These are phyloP conservation scores for Penicillium sp. DNA, from an alignment of 2,329 filamentous ascomycete species.

Conservation along the genomic window DNA sequence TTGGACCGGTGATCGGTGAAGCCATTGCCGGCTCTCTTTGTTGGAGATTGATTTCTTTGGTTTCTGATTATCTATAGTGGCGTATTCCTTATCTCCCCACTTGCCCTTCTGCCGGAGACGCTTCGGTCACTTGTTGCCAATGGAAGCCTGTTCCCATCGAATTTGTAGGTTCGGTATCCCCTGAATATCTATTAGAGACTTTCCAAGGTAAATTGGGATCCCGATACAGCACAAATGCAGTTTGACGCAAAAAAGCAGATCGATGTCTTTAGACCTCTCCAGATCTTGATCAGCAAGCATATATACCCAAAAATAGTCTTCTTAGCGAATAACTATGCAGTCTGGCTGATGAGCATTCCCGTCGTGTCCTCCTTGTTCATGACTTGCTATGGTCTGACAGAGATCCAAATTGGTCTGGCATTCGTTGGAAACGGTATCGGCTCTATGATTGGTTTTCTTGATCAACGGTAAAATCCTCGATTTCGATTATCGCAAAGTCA, in stretches of 20 bases:
- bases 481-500: constrained; percentile 53
- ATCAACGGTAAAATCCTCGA: constrained; percentile 59
- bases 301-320: constrained; percentile 53
- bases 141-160: constrained; percentile 29
- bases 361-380: constrained; percentile 57
- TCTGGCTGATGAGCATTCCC: constrained; percentile 61
- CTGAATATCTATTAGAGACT: constrained; percentile 18
- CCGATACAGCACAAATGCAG: constrained; percentile 8
- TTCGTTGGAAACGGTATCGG: constrained; percentile 61
- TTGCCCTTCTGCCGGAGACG: constrained; percentile 48
- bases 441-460: constrained; percentile 57
- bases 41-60: constrained; percentile 53
- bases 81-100: constrained; percentile 38
- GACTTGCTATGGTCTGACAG: constrained; percentile 47
- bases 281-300: constrained; percentile 52
- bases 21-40: constrained; percentile 42
- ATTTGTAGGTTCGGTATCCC: constrained; percentile 26
- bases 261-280: constrained; percentile 52
- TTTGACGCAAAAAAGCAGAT: constrained; percentile 40
- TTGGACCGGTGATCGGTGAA: constrained; percentile 51
- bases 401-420: constrained; percentile 54
- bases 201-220: constrained; percentile 14
- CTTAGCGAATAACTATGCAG: constrained; percentile 56
- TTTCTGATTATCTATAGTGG: constrained; percentile 46
- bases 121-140: constrained; percentile 42